phyloP scores from a whole-genome alignment of 306 rosid genomes.

The Elaeagnus macrophylla region DNA sequence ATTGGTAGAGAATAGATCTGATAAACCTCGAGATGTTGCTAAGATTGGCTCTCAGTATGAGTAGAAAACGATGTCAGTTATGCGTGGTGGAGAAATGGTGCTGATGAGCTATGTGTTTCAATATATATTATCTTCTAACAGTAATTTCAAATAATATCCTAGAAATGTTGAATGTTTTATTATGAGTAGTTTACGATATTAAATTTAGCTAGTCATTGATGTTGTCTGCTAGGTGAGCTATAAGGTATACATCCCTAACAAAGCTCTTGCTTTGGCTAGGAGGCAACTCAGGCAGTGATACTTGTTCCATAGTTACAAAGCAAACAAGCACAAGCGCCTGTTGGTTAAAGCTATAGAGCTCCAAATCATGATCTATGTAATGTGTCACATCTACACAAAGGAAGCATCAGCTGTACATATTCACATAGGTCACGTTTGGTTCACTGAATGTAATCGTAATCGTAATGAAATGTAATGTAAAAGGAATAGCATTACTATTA shows the following conservation, averaged over 20 bases:
- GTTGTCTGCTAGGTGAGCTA: slow-evolving; percentile 69
- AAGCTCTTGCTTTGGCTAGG: slow-evolving; percentile 70
- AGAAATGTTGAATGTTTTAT: not conserved
- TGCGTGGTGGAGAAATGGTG: slow-evolving; percentile 82
- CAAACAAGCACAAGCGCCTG: too few species aligned
- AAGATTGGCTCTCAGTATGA: slow-evolving; percentile 60
- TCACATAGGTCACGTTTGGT: too few species aligned
- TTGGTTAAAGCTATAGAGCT: too few species aligned
- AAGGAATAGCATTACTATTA: too few species aligned
- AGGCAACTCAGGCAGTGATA: slow-evolving; percentile 70
- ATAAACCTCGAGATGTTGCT: slow-evolving; percentile 23
- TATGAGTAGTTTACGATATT: not conserved
- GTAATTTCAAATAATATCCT: too few species aligned
- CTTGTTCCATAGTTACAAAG: not conserved
- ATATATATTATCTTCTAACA: slow-evolving; percentile 10
- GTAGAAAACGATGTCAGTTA: slow-evolving; percentile 80
- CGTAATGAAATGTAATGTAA: too few species aligned
- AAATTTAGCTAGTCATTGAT: slow-evolving; percentile 1
- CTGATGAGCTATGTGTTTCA: slow-evolving; percentile 43
- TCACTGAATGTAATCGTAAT: too few species aligned
- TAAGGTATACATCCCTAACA: slow-evolving; percentile 93
- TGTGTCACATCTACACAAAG: too few species aligned
- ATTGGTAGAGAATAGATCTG: slow-evolving; percentile 23
- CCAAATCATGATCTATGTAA: too few species aligned
- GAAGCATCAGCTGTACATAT: too few species aligned